Percentiles rank a stretch among this genome's conserved stretches.
These are phyloP conservation scores for Chrysophaeum taylorii DNA, from an alignment of 352 stramenopile species.

Conservation along the genomic window DNA sequence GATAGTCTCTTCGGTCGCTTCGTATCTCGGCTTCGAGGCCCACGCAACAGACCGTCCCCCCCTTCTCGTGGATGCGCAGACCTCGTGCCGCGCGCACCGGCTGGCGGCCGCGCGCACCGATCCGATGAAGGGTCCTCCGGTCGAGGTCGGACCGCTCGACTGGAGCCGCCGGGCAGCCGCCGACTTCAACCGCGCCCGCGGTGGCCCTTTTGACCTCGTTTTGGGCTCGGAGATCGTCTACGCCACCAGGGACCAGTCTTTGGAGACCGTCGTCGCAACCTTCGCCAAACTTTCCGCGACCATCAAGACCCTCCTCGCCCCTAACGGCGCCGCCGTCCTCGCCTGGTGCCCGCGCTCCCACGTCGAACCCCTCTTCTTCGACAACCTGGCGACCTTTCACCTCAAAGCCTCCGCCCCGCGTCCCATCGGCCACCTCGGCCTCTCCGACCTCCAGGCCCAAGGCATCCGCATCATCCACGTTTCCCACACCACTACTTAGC, in stretches of 20 bases:
- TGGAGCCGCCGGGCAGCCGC: background rate
- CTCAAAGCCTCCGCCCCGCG: background rate
- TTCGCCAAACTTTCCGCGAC: background rate
- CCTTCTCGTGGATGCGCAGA: background rate
- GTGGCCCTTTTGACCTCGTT: background rate
- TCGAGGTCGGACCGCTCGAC: background rate
- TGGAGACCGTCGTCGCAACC: background rate
- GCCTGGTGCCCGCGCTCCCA: background rate
- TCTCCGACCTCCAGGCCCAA: background rate
- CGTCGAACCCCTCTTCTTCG: constrained; percentile 6
- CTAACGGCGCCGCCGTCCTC: background rate
- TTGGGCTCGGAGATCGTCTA: constrained; percentile 7
- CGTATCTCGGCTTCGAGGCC: background rate
- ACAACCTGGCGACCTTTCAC: background rate
- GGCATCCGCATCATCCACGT: too few relatives aligned
- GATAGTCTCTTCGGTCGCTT: background rate
- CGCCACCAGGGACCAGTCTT: too few relatives aligned
- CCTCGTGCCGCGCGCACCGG: too few relatives aligned
- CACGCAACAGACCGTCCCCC: background rate
- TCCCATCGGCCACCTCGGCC: background rate
- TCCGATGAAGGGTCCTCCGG: background rate
- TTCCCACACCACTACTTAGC: too few relatives aligned
- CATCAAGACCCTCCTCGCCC: background rate
- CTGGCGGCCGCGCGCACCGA: background rate
- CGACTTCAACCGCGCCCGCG: background rate